phyloP scores from a whole-genome alignment of 148 eudicot genomes.

The Fallopia convolvulus region DNA sequence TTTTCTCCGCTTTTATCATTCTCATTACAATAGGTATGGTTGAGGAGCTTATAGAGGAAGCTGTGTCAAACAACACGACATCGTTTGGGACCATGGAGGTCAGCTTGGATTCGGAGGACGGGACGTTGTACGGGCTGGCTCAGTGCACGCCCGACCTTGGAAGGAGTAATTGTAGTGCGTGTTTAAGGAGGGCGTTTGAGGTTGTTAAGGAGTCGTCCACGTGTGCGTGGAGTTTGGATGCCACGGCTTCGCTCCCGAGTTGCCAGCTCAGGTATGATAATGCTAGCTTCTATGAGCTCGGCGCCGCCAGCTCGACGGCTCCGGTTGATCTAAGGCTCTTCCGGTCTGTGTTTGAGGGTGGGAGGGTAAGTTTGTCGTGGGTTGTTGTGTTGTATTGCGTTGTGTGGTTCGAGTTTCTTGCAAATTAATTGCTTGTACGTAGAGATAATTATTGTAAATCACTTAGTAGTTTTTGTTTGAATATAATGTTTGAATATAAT shows the following conservation, averaged over 20 bases:
- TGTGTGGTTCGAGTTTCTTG: not conserved
- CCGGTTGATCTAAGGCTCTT: not conserved
- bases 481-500: too few species aligned
- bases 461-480: too few species aligned
- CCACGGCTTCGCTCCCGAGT: not conserved
- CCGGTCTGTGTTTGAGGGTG: not conserved
- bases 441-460: too few species aligned
- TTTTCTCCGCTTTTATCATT: too few species aligned
- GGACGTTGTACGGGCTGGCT: slow-evolving; percentile 13
- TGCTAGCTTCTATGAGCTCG: not conserved
- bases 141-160: slow-evolving; percentile 39
- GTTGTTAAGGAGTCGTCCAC: not conserved
- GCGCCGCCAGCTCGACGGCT: not conserved
- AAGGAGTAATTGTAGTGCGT: slow-evolving; percentile 8
- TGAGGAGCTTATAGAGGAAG: not conserved
- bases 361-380: not conserved
- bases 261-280: not conserved
- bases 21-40: not conserved
- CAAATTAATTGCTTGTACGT: too few species aligned
- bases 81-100: not conserved
- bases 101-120: not conserved
- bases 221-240: not conserved
- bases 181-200: slow-evolving; percentile 8
- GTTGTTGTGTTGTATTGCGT: not conserved
- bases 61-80: not conserved